Conservation (phyloP, 441 rosid genomes). For the Adansonia grandidieri region DNA sequence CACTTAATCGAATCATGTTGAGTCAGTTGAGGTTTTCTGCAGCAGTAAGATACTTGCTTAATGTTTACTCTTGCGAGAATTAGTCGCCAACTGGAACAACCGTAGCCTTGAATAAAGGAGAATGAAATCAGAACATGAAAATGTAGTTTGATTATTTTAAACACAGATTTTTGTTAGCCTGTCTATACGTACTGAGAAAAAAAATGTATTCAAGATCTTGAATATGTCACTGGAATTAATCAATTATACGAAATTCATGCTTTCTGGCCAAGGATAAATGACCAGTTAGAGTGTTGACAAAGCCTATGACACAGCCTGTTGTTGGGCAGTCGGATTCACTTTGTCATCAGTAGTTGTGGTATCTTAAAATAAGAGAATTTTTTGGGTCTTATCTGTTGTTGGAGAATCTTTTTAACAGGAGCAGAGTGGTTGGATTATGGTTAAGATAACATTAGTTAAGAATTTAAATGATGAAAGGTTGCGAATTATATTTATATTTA, state of each 20-base stretch:
- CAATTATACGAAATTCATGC: neutral
- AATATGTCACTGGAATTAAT: neutral
- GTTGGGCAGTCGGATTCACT: neutral
- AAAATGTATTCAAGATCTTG: too few species aligned
- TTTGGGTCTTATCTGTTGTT: neutral
- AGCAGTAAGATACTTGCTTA: neutral
- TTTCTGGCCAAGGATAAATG: neutral
- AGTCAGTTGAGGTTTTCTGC: too few species aligned
- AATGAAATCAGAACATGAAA: neutral
- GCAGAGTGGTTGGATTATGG: neutral
- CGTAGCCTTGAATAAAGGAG: too few species aligned
- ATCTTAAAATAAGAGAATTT: neutral
- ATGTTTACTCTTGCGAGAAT: neutral
- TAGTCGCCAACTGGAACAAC: neutral
- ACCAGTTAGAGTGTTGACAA: neutral
- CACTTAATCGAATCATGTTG: neutral
- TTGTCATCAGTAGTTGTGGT: neutral
- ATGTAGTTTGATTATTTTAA: neutral
- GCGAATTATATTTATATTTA: neutral
- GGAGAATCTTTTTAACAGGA: neutral
- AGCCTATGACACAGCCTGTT: neutral
- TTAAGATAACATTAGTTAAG: neutral
- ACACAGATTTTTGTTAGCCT: neutral
- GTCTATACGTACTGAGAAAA: neutral
- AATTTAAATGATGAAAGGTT: neutral